Evolutionary conservation across 345 rosid genomes (phyloP).

Genomic region (Rhodamnia rubescens): DNA sequence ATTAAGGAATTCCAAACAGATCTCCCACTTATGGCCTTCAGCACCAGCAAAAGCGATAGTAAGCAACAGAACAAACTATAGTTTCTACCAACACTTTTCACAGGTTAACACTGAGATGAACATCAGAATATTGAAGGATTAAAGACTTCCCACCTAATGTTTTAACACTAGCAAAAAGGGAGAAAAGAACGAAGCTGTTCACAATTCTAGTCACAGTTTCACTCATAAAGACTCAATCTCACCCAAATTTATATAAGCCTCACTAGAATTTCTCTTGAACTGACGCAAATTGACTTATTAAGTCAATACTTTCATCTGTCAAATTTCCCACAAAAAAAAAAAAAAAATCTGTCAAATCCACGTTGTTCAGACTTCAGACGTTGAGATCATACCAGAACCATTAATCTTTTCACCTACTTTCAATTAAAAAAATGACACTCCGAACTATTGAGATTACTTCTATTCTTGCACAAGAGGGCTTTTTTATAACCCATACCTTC

Average conservation of each 20-base stretch:
- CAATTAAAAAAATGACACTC: not conserved
- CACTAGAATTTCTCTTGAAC: not conserved
- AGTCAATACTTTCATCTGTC: not conserved
- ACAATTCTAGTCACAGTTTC: not conserved
- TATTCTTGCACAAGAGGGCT: not conserved
- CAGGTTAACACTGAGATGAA: not conserved
- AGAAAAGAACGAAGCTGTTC: not conserved
- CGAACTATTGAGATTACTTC: not conserved
- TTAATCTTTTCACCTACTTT: not conserved
- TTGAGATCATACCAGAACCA: not conserved
- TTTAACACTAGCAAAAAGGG: not conserved
- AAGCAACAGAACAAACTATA: not conserved
- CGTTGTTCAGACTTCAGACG: not conserved
- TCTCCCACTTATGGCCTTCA: not conserved
- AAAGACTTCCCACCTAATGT: not conserved
- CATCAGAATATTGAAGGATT: not conserved
- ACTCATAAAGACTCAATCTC: not conserved
- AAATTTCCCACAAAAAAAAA: no score
- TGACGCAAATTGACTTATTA: not conserved
- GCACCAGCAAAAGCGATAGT: not conserved
- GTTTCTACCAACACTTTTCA: not conserved
- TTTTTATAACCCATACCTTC: not conserved
- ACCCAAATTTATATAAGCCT: not conserved
- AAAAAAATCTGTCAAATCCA: not conserved
- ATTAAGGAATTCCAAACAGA: not conserved